Percentiles rank a stretch among this genome's conserved stretches.
Conservation (phyloP, 805 yeast species). For the Metschnikowia koreensis region DNA sequence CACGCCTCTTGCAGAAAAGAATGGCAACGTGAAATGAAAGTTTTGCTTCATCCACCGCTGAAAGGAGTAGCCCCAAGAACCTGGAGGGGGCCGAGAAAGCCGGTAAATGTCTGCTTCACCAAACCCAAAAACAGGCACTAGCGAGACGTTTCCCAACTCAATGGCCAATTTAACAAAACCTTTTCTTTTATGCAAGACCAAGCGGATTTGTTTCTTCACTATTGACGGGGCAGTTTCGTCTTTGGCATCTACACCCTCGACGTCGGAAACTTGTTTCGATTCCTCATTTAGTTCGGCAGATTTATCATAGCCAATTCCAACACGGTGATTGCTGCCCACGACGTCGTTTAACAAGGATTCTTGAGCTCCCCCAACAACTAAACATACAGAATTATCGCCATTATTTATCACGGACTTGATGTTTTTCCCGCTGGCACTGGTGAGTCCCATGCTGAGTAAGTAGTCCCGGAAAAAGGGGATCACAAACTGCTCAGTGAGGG, state of each 20-base stretch:
- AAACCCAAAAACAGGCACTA: constrained; percentile 88
- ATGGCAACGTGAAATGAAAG: constrained; percentile 84
- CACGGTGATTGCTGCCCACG: constrained; percentile 31
- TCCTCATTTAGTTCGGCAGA: constrained; percentile 10
- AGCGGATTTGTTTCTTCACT: constrained; percentile 44
- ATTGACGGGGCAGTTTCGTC: constrained; percentile 6
- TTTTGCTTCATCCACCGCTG: constrained; percentile 72
- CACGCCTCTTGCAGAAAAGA: constrained; percentile 88
- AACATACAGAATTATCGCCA: constrained; percentile 71
- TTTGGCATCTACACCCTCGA: background rate
- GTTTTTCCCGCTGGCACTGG: constrained; percentile 77
- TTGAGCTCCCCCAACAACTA: constrained; percentile 95
- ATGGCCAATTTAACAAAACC: constrained; percentile 90
- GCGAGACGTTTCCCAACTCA: constrained; percentile 67
- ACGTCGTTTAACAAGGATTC: constrained; percentile 64
- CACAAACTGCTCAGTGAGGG: constrained; percentile 78
- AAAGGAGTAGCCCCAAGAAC: constrained; percentile 47
- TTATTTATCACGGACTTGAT: constrained; percentile 61
- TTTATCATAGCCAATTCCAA: constrained; percentile 35
- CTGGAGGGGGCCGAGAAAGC: constrained; percentile 40
- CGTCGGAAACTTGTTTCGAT: background rate
- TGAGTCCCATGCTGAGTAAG: constrained; percentile 72
- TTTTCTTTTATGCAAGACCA: constrained; percentile 73
- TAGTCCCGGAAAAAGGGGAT: constrained; percentile 88
- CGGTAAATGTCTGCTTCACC: constrained; percentile 75